phyloP scores from a whole-genome alignment of 2,329 filamentous ascomycete genomes.

The Xylariales sp. region DNA sequence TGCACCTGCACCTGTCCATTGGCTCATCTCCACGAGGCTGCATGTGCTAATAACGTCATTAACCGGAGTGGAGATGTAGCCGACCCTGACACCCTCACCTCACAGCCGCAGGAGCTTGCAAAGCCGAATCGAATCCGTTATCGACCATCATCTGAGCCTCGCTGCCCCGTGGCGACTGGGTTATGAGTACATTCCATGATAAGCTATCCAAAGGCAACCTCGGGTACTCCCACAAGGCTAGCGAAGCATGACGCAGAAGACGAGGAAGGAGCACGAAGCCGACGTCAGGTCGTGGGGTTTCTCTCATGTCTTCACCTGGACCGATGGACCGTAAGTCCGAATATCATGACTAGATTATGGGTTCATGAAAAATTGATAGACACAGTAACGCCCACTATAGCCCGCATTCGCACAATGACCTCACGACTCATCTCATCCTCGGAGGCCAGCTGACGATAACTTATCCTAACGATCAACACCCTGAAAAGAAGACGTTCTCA shows the following conservation, averaged over 20 bases:
- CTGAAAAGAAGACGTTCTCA: constrained; percentile 53
- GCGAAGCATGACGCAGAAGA: constrained; percentile 8
- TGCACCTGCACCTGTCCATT: too few relatives aligned
- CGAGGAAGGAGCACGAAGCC: constrained; percentile 39
- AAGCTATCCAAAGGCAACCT: too few relatives aligned
- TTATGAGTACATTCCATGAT: too few relatives aligned
- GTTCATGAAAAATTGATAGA: constrained; percentile 14
- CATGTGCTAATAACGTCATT: too few relatives aligned
- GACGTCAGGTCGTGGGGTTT: constrained; percentile 69
- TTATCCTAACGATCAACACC: constrained; percentile 55
- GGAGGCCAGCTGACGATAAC: constrained; percentile 60
- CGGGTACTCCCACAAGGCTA: too few relatives aligned
- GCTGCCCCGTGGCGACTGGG: too few relatives aligned
- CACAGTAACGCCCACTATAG: constrained; percentile 61
- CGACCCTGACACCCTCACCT: too few relatives aligned
- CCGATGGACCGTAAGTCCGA: constrained; percentile 56
- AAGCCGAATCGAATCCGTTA: too few relatives aligned
- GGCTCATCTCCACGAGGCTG: too few relatives aligned
- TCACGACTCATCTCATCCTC: constrained; percentile 67
- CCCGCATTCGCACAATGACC: constrained; percentile 59
- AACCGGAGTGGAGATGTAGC: too few relatives aligned
- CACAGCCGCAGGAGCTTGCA: too few relatives aligned
- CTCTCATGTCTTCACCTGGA: constrained; percentile 65
- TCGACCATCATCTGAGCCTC: too few relatives aligned
- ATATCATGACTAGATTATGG: not conserved